Evolutionary conservation across 371 early-diverging fungal genomes (phyloP).

Genomic region (Rhizopus delemar): DNA sequence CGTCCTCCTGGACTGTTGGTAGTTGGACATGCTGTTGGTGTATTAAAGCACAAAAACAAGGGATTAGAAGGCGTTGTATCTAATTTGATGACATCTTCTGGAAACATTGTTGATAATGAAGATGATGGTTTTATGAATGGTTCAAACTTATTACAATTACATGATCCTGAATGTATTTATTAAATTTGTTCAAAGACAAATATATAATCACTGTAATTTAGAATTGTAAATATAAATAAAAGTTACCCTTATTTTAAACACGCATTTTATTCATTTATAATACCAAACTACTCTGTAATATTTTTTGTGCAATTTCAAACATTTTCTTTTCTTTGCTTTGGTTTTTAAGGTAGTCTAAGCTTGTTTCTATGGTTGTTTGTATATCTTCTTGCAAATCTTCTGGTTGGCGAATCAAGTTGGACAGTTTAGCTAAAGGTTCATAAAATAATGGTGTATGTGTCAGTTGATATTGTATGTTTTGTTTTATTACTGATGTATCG

Average conservation of each 20-base stretch:
- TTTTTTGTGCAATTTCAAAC: conserved; percentile 9
- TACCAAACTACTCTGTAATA: not conserved
- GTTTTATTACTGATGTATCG: conserved; percentile 6
- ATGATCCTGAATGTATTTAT: conserved; percentile 50
- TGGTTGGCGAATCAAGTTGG: conserved; percentile 11
- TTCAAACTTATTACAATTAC: conserved; percentile 33
- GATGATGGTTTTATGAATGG: not conserved
- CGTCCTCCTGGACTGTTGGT: conserved; percentile 78
- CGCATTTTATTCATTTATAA: not conserved
- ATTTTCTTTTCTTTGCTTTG: conserved; percentile 4
- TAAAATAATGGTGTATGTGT: conserved; percentile 23
- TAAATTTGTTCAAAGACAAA: conserved; percentile 7
- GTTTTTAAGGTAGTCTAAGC: conserved; percentile 15
- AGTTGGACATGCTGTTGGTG: conserved; percentile 62
- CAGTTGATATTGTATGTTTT: conserved; percentile 20
- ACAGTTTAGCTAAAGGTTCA: conserved; percentile 26
- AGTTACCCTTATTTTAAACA: not conserved
- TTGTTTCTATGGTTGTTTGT: conserved; percentile 17
- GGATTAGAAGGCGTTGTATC: conserved; percentile 38
- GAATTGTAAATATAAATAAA: not conserved
- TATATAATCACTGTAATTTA: not conserved
- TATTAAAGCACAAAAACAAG: conserved; percentile 40
- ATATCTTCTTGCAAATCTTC: conserved; percentile 28
- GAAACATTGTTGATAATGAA: conserved; percentile 10
- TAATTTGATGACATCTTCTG: conserved; percentile 24